A percentile compares a stretch with the other conserved stretches of the same genome.
Conservation (phyloP, 345 rosid species). For the Isatis tinctoria region DNA sequence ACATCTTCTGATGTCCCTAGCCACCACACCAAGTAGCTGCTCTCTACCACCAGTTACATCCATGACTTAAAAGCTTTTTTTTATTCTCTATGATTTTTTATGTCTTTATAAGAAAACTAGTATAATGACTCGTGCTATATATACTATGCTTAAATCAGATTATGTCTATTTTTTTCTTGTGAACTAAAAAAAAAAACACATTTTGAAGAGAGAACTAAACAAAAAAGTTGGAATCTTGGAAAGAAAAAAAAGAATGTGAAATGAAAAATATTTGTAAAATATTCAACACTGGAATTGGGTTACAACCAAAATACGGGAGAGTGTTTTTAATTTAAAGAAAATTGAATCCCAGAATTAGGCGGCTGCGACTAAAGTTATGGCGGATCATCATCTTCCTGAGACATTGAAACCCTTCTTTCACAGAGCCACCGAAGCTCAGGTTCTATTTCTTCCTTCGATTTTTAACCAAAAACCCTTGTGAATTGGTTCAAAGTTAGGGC, state of each 20-base stretch:
- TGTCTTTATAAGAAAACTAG: no score
- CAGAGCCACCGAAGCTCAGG: slow-evolving; percentile 38
- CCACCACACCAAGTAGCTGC: no score
- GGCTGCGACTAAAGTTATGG: neutral
- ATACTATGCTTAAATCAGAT: no score
- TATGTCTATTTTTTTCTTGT: no score
- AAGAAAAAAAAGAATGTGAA: neutral
- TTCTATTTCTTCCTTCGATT: neutral
- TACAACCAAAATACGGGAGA: neutral
- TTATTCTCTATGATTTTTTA: no score
- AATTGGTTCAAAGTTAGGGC: slow-evolving; percentile 6
- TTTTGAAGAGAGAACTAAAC: no score
- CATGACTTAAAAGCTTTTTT: no score
- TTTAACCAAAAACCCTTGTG: neutral
- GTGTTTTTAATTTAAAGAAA: neutral
- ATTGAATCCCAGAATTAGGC: neutral
- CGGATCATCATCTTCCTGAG: slow-evolving; percentile 19
- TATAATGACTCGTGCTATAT: no score
- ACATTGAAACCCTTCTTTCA: slow-evolving; percentile 27
- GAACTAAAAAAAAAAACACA: no score
- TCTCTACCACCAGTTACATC: no score
- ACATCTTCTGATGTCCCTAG: no score
- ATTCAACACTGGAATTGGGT: neutral
- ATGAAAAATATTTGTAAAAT: neutral
- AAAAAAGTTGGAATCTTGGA: no score